These are phyloP conservation scores for Suhomyces sp. DNA, from an alignment of 805 yeast genomes.

Conservation along the genomic window DNA sequence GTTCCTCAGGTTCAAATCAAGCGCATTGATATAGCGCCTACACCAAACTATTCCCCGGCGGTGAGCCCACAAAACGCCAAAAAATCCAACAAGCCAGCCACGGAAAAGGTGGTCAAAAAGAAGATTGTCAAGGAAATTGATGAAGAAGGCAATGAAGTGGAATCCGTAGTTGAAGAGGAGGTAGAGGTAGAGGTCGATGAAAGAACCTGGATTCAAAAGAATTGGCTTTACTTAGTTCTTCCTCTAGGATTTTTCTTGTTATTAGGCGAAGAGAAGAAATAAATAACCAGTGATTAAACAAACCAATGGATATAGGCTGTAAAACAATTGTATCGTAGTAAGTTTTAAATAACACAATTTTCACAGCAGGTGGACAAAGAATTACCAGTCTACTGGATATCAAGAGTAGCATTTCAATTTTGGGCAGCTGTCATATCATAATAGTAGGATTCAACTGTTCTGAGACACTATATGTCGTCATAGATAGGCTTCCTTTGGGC, in stretches of 20 bases:
- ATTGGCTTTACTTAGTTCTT: constrained; percentile 62
- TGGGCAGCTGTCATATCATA: background rate
- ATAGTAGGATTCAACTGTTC: background rate
- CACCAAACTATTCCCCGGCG: constrained; percentile 30
- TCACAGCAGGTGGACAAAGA: background rate
- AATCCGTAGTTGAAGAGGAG: constrained; percentile 19
- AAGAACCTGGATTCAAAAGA: constrained; percentile 53
- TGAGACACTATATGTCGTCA: background rate
- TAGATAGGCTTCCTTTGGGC: background rate
- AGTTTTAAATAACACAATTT: background rate
- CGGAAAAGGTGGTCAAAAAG: constrained; percentile 14
- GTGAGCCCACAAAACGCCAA: constrained; percentile 6
- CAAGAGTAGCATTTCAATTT: background rate
- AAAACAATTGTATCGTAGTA: background rate
- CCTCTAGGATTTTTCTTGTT: constrained; percentile 38
- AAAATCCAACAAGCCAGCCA: constrained; percentile 7
- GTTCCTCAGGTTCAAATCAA: constrained; percentile 6
- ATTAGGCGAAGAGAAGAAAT: constrained; percentile 16
- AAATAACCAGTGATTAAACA: background rate
- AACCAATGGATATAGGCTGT: background rate
- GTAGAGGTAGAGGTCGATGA: constrained; percentile 22
- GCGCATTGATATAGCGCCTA: constrained; percentile 15
- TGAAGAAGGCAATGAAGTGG: constrained; percentile 23
- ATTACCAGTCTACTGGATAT: background rate
- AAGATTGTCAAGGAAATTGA: constrained; percentile 17